Evolutionary conservation across 1,284 basidiomycete species (phyloP), one percentile per base, ranked within the genome.

Genomic region (Irpex sp.): DNA sequence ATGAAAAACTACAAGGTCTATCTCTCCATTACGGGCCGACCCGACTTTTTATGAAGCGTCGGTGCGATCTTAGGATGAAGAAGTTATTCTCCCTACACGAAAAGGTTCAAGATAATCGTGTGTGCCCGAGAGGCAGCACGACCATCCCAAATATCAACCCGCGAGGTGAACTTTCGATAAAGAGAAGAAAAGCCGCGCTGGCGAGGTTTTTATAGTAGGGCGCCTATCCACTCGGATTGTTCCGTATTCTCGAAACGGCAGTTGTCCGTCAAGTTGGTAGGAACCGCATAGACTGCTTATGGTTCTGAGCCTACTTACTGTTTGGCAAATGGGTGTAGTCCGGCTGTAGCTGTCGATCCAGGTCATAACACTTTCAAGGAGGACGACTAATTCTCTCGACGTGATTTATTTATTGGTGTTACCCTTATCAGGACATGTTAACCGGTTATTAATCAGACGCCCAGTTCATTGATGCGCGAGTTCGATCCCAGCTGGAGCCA

Each of bases 71-170:
- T 80, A 76, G 75, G 74, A 78, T 78, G 77, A 70, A 80, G 79
- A 68, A 57, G 9, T 72, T 60, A 37, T 56, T 81, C 78, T 80
- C 72, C 85, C 84, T 80, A 74, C 76, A 71, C 67, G 70, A 64
- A 65, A 67, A 68, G 73, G 75, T 76, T 84, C 84, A 87, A 82
- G 80, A 75, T 74, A 69, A 73, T 73, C 75, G 73, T 66, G 73
- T 78, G 63, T 61, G 47, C 66, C 12, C 62, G 59, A 64, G 35
- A 60, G 60, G 63, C 61, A 58, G 36, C 64, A 71, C 74, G 73
- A 76, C 73, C 70, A 78, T 77, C 84, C 81, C 86, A 88, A 88
- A 88, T 86, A 86, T 85, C 82, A 80, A 78, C 78, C 76, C 68
- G 72, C 76, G 75, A 84, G 85, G 86, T 87, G 81, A 63, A 87